Evolutionary conservation across 75 land plant genomes (phyloP), one percentile per base, ranked within the genome.

Genomic region (Picea glauca): DNA sequence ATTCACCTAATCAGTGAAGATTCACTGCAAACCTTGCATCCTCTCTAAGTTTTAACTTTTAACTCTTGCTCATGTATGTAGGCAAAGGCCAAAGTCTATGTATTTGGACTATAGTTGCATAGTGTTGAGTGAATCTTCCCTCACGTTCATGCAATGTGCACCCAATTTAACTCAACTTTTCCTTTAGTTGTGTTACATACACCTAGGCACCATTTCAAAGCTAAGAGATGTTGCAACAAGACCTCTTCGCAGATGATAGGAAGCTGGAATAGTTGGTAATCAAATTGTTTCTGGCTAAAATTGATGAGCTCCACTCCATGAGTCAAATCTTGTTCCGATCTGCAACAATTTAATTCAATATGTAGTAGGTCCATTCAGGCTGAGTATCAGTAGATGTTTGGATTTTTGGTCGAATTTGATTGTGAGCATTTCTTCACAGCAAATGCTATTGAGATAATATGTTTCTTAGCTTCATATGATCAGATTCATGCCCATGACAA

Each of bases 391-490:
- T 13, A 38, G 54, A 18, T 20, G 43, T 40, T 70, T 12, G 26
- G 40, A 2, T 70, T 70, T 17, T 9, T 40, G 50, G 23, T n/a
- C 1, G n/a, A 40, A 70, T 20, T 43, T 20, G 35, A 46, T 31
- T 63, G 21, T 31, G 12, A 31, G 3, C 2, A 20, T 38, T 66
- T 66, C 4, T 68, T 35, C 17, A 70, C 50, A 18, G 35, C 43
- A 38, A 23, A 70, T 70, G 50, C 43, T 70, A 38, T 38, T 0
- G 43, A 46, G 54, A 70, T 70, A 46, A 75, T 58, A 15, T 50
- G 23, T 74, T 26, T 72, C 15, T 63, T 21, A 60, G 62, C 58
- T 50, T 30, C 62, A 60, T 21, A 26, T 72, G 61, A 77, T 77
- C 43, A 80, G 30, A 23, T 43, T 77, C 17, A 23, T 82, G 58